Base-by-base conservation (phyloP, 306 rosid genomes). In the Cucurbita pepo region DNA sequence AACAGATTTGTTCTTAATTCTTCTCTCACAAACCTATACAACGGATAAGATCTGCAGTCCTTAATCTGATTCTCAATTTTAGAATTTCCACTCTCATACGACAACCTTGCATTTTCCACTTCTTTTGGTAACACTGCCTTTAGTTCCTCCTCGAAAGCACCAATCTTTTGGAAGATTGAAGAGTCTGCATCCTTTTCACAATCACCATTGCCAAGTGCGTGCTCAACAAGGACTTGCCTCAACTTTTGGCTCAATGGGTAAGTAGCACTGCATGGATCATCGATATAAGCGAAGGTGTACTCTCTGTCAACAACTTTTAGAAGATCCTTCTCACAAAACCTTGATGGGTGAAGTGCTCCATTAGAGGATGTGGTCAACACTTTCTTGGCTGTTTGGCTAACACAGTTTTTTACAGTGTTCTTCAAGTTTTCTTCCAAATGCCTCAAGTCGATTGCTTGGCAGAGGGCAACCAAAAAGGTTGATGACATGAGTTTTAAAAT, bases 371-470 rank as follows among this genome's bases (percentile, higher is more conserved):
- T 90, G 18, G 92, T 90, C 1, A 92, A 84, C 14, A 81, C 82
- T 52, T 89, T 92, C 90, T 88, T 92, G 0, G 91, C 97, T 25
- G 88, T 85, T 65, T 86, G 92, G 66, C 92, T 84, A 30, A 92
- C 92, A 0, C 79, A 79, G 61, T 76, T 90, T 78, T 88, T 90
- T 2, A 92, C 95, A 0, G 83, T 62, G 84, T 61, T 83, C 81
- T 79, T 88, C 89, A 92, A 53, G 80, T 90, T 92, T 84, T 90
- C 96, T 80, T 92, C 97, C 84, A 92, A 75, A 71, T 92, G 95
- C 85, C 97, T 90, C 76, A 92, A 83, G 56, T 92, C 97, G 38
- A 92, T 83, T 15, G 97, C 89, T 66, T 92, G 97, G 76, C 97
- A 92, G 5, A 92, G 89, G 0, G 95, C 97, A 8, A 88, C 52